These are phyloP conservation scores for Candida ipomoeae DNA, from an alignment of 805 yeast genomes.

Conservation along the genomic window DNA sequence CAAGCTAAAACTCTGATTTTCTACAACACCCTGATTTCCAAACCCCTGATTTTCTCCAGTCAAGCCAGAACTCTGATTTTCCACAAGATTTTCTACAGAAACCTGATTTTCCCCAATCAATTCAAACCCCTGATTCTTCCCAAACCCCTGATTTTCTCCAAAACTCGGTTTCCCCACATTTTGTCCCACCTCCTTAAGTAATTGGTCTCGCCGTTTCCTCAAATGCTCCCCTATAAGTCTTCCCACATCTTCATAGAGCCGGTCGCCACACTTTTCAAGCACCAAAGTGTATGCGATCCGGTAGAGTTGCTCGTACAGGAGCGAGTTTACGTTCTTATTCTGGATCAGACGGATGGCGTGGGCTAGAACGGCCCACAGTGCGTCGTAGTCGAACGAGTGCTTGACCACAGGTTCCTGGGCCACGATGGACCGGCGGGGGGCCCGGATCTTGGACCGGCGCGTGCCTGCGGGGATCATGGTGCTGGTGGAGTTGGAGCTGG, in stretches of 20 bases:
- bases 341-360: slow-evolving; percentile 71
- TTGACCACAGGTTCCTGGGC: slow-evolving; percentile 20
- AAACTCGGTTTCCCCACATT: too few relatives aligned
- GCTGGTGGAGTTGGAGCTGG: too few relatives aligned
- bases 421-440: slow-evolving; percentile 49
- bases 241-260: slow-evolving; percentile 59
- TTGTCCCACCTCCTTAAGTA: too few relatives aligned
- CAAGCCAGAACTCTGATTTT: too few relatives aligned
- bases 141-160: too few relatives aligned
- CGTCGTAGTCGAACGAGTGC: slow-evolving; percentile 51
- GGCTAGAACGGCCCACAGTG: slow-evolving; percentile 61
- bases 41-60: too few relatives aligned
- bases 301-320: slow-evolving; percentile 81
- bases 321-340: slow-evolving; percentile 61
- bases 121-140: too few relatives aligned
- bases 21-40: too few relatives aligned
- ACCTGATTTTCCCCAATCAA: too few relatives aligned
- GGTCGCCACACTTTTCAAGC: slow-evolving; percentile 61
- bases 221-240: slow-evolving; percentile 47
- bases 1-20: too few relatives aligned
- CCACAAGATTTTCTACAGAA: too few relatives aligned
- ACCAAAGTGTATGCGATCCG: slow-evolving; percentile 76
- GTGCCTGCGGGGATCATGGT: slow-evolving; percentile 28
- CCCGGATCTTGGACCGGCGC: slow-evolving; percentile 56
- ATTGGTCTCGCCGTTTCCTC: too few relatives aligned